Evolutionary conservation across 805 yeast genomes (phyloP), one percentile per base, ranked within the genome.

Genomic region (Lipomyces sp.): DNA sequence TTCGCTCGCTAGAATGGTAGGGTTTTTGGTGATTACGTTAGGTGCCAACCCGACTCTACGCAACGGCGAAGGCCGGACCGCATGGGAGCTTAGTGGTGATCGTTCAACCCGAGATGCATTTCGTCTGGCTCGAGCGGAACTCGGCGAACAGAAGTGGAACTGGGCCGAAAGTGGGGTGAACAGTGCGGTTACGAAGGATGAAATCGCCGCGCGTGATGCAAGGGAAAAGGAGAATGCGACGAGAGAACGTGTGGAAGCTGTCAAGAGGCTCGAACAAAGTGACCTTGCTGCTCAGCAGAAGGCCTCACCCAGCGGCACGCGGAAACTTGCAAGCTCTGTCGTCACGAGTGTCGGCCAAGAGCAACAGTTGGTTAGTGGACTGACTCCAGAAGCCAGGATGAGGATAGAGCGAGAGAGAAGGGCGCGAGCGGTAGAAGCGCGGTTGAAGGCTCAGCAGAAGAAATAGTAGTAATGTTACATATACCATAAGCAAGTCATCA

Each of bases 401-500:
- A 84, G 87, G 73, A 79, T 95, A 29, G 92, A 93, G 90, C 85
- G 99, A 67, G 99, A 95, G 73, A 93, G 93, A 74, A 82, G 98
- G 63, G 98, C 98, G 0, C 84, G 98, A 63, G 99, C 99, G 0
- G 98, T 97, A 0, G 98, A 95, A 76, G 97, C 94, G 0, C 82
- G 99, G 32, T 50, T 64, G 59, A n/a, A 24, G 58, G 15, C 48
- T 15, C 48, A 18, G 45, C 54, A n/a, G 54, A 29, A 34, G 58
- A 39, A 15, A 18, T 10, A 34, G 58, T 10, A 34, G 58, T 32
- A 39, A 18, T n/a, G 48, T 11, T n/a, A 51, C 7, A 51, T 7
- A 7, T 42, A 42, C 8, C 48, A 42, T 42, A 15, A 15, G 24
- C 18, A 42, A 15, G 18, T 42, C n/a, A 42, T 42, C 15, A 15